Evolutionary conservation across 2,329 filamentous ascomycete genomes (phyloP).

Genomic region (Aspergillus viridinutans): DNA sequence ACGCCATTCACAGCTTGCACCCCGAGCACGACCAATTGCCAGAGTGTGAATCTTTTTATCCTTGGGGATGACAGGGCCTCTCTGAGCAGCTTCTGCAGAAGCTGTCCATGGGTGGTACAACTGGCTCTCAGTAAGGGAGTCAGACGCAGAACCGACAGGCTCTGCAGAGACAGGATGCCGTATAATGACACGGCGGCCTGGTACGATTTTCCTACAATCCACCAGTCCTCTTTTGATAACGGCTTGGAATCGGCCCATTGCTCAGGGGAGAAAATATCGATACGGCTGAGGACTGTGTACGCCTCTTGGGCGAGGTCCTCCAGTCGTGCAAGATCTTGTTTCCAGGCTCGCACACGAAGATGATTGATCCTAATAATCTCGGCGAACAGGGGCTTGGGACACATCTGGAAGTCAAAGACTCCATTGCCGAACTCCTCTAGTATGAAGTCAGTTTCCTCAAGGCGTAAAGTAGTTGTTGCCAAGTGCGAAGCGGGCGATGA

Average conservation of each 20-base stretch:
- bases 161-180: constrained; percentile 37
- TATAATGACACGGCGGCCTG: constrained; percentile 33
- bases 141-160: constrained; percentile 25
- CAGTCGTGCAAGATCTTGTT: neutral
- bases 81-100: constrained; percentile 11
- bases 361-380: constrained; percentile 36
- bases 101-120: neutral
- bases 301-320: constrained; percentile 13
- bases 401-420: constrained; percentile 24
- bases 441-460: constrained; percentile 24
- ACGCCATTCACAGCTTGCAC: constrained; percentile 24
- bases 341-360: constrained; percentile 24
- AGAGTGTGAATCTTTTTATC: constrained; percentile 27
- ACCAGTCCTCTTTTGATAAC: constrained; percentile 20
- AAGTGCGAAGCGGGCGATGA: constrained; percentile 34
- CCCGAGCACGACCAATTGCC: constrained; percentile 37
- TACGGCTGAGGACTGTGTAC: constrained; percentile 19
- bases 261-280: constrained; percentile 27
- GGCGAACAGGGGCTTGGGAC: constrained; percentile 28
- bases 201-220: constrained; percentile 27
- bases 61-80: constrained; percentile 10
- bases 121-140: constrained; percentile 7
- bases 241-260: constrained; percentile 28
- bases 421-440: constrained; percentile 17
- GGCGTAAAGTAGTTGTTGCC: constrained; percentile 17